Evolutionary conservation across 2,329 filamentous ascomycete genomes (phyloP), one percentile per base, ranked within the genome.

Genomic region (Ophiocordyceps camponoti-leonardi): DNA sequence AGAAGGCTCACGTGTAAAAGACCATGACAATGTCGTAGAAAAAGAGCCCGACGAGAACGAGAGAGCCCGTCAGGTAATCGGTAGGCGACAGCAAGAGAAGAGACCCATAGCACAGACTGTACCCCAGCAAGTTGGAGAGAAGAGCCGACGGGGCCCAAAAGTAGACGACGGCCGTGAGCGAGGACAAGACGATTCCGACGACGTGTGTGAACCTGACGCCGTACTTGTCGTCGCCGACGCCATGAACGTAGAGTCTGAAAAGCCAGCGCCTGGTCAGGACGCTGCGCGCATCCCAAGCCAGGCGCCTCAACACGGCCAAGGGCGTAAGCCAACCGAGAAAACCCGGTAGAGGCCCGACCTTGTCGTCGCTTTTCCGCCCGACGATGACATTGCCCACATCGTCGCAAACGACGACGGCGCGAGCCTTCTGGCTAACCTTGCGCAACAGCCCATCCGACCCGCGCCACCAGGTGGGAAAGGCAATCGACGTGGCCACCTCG

Each of bases 21-120:
- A 92, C 85, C 71, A 90, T 87, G 61, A 92, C 79, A 43, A 98
- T 90, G 58, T 98, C 90, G 57, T 98, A 98, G 56, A 94, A 77
- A 66, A 96, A 96, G 1, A 96, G 69, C 0, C 82, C 85, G 11
- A 70, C 66, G 1, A 96, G 69, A 11, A 96, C 79, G 41, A 88
- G 62, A 7, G 81, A 83, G 0, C 86, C 86, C 0, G 85, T 94
- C 46, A 74, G 66, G 57, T 95, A 94, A 0, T 86, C 90, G 0
- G 87, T 94, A 0, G 88, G 87, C 1, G 87, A 94, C 67, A 96
- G 77, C 45, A 94, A 66, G 54, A 90, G 77, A 46, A 95, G 72
- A 4, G 84, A 79, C 8, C 77, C 75, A 56, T 96, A 95, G 52
- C 82, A 88, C 65, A 94, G 86, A 6, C 82, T 83, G 52, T 90